These are phyloP conservation scores for Elsinoe fawcettii DNA, from an alignment of 2,329 filamentous ascomycete genomes.

Conservation along the genomic window DNA sequence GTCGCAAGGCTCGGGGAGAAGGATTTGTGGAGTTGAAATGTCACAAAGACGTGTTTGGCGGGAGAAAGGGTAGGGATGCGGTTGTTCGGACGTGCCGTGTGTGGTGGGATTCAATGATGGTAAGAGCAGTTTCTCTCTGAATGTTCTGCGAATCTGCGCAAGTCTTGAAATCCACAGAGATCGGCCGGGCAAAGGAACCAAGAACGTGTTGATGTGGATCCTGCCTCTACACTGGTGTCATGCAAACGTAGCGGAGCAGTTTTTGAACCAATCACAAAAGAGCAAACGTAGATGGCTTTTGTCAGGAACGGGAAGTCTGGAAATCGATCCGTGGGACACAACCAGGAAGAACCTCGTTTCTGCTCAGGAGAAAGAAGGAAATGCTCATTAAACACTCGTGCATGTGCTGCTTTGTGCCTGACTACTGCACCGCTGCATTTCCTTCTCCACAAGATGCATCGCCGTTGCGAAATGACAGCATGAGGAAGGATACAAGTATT, in stretches of 20 bases:
- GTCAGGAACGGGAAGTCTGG: slow-evolving; percentile 16
- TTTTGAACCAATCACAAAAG: slow-evolving; percentile 17
- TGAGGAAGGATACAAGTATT: not conserved
- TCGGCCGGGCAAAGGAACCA: not conserved
- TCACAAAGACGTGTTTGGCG: not conserved
- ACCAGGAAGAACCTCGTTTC: not conserved
- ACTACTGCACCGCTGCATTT: not conserved
- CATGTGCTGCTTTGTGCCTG: not conserved
- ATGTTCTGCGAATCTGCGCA: too few species aligned
- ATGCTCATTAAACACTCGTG: not conserved
- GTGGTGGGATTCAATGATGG: not conserved
- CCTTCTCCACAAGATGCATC: not conserved
- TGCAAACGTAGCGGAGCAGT: slow-evolving; percentile 17
- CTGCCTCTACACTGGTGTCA: slow-evolving; percentile 4
- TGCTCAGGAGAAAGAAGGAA: slow-evolving; percentile 4
- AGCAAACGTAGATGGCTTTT: slow-evolving; percentile 17
- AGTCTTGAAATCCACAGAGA: not conserved
- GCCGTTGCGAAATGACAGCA: not conserved
- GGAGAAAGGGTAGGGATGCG: not conserved
- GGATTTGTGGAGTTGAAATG: not conserved
- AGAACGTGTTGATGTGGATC: not conserved
- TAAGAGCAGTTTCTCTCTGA: not conserved
- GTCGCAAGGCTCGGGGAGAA: not conserved
- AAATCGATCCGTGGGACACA: not conserved
- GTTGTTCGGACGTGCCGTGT: not conserved